phyloP scores from a whole-genome alignment of 176 grass and related monocot genomes.

The Hyparrhenia diplandra region DNA sequence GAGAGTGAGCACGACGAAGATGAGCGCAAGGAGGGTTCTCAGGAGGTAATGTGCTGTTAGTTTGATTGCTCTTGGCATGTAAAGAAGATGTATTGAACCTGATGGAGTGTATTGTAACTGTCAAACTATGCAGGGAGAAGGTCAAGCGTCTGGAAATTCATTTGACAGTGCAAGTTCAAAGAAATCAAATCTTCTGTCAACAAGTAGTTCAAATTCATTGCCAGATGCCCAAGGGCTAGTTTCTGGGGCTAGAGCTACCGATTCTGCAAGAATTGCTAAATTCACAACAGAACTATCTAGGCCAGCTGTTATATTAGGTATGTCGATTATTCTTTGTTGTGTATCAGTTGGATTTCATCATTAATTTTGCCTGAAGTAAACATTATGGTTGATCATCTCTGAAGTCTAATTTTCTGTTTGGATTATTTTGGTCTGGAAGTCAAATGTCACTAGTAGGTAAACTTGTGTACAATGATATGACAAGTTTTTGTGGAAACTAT shows the following conservation, averaged over 20 bases:
- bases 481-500: background rate
- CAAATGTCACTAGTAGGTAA: too few species aligned
- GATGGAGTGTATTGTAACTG: background rate
- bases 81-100: background rate
- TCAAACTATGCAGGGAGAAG: slow-evolving; percentile 42
- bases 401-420: too few species aligned
- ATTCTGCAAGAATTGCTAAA: slow-evolving; percentile 84
- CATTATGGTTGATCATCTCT: too few species aligned
- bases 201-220: slow-evolving; percentile 50
- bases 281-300: slow-evolving; percentile 83
- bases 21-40: slow-evolving; percentile 42
- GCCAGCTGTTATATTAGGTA: slow-evolving; percentile 91
- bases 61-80: slow-evolving; percentile 19
- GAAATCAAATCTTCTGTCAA: slow-evolving; percentile 50
- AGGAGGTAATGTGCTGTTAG: slow-evolving; percentile 44
- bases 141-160: slow-evolving; percentile 37
- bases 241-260: slow-evolving; percentile 90
- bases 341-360: background rate
- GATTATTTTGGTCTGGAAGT: too few species aligned
- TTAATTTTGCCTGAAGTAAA: background rate
- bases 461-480: background rate
- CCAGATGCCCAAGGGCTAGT: slow-evolving; percentile 73
- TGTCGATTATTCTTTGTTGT: background rate
- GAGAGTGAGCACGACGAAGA: slow-evolving; percentile 54
- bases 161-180: slow-evolving; percentile 36